Conservation (phyloP, 768 basidiomycete species). For the Leucogyrophana mollusca region DNA sequence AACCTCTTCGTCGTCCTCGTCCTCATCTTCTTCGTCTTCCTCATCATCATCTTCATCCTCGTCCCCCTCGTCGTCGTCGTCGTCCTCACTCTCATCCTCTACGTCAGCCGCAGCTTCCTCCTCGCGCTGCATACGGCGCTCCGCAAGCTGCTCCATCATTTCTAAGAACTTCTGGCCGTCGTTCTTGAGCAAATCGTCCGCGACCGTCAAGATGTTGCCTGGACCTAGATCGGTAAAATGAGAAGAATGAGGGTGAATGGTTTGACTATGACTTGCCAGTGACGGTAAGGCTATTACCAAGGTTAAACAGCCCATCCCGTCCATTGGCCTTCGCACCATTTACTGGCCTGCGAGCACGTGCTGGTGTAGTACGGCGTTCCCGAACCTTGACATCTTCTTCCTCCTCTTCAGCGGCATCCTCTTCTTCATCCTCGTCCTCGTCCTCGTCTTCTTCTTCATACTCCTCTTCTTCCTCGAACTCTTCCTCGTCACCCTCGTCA, state of each 20-base stretch:
- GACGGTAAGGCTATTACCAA: constrained; percentile 82
- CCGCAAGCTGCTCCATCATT: constrained; percentile 99
- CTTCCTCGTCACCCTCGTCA: constrained; percentile 54
- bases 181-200: constrained; percentile 97
- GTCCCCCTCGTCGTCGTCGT: constrained; percentile 57
- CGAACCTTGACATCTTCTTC: constrained; percentile 46
- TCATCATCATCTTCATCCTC: constrained; percentile 68
- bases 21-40: constrained; percentile 56
- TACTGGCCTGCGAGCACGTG: constrained; percentile 38
- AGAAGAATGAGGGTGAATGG: constrained; percentile 5
- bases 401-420: constrained; percentile 64
- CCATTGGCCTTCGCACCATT: constrained; percentile 47
- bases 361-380: constrained; percentile 31
- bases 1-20: constrained; percentile 47
- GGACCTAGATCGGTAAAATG: constrained; percentile 47
- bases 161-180: constrained; percentile 99
- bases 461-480: constrained; percentile 55
- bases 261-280: constrained; percentile 50
- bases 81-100: constrained; percentile 61
- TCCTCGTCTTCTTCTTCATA: constrained; percentile 63
- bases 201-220: constrained; percentile 96
- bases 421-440: constrained; percentile 71
- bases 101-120: constrained; percentile 64
- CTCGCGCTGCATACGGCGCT: constrained; percentile 89
- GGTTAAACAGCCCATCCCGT: constrained; percentile 72